Evolutionary conservation across 2,329 filamentous ascomycete genomes (phyloP), one percentile per base, ranked within the genome.

Genomic region (Biscogniauxia marginata): DNA sequence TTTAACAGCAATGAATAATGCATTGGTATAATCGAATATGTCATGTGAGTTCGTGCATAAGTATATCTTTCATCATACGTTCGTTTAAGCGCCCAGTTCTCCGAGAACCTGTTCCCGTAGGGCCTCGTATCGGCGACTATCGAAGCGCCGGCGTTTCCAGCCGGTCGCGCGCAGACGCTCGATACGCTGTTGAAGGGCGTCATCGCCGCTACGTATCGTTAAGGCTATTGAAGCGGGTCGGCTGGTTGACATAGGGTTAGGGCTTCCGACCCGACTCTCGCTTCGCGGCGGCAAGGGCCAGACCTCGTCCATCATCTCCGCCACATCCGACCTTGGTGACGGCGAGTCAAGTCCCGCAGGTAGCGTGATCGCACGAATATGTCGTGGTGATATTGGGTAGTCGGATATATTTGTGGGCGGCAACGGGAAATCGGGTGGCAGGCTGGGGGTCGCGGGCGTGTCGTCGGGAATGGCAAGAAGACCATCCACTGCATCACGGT

Each of bases 61-160:
- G n/a, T n/a, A 22, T 5, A 19, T 19, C 23, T 21, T 49, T 19
- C n/a, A 49, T 20, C 34, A 44, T 19, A 22, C 19, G 19, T 53
- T 19, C 49, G 30, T 51, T 67, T 57, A 73, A 13, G 66, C 59
- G 7, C 56, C 63, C 45, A 85, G 70, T 63, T 85, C 83, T 2
- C 77, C 76, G 54, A 85, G 69, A 43, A 77, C 82, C 50, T 71
- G 75, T 62, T 81, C 79, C 13, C 80, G 72, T 7, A 85, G 71
- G 19, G 75, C 74, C 65, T 83, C 78, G 64, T 86, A 85, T 39
- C 79, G 75, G 46, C 72, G 68, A 5, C 72, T 71, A 58, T 86
- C 79, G 61, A 86, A 86, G 20, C 83, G 77, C 61, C 78, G 78
- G 23, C 83, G 73, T 64, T 76, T 77, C 83, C 83, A 85, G 2